Percentiles rank a stretch among this genome's conserved stretches.
Evolutionary conservation across 768 basidiomycete genomes (phyloP).

Genomic region (Artomyces pyxidatus): DNA sequence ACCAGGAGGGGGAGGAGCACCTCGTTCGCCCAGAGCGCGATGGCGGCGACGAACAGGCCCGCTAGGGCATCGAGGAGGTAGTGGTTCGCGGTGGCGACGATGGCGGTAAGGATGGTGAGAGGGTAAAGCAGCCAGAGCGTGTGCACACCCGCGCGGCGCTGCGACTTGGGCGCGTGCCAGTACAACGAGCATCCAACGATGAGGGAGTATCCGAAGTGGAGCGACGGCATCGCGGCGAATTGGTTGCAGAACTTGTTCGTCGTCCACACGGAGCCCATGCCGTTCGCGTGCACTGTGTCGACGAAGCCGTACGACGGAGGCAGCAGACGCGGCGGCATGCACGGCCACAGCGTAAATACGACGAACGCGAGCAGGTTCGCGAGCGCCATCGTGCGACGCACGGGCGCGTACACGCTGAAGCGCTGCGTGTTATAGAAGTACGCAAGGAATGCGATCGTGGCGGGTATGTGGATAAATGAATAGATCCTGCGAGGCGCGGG

Average conservation of each 20-base stretch:
- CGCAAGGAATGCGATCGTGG: slow-evolving; percentile 6
- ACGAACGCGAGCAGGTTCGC: slow-evolving; percentile 8
- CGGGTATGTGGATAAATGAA: slow-evolving; percentile 10
- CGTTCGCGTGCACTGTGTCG: slow-evolving; percentile 8
- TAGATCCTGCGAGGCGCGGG: slow-evolving; percentile 5
- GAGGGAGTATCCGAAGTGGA: slow-evolving; percentile 10
- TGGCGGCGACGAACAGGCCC: slow-evolving; percentile 1
- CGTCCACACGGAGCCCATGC: slow-evolving; percentile 9
- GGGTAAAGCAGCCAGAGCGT: slow-evolving; percentile 7
- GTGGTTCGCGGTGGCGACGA: slow-evolving; percentile 11
- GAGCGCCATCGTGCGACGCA: slow-evolving; percentile 9
- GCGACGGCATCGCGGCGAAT: slow-evolving; percentile 10
- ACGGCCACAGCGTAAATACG: slow-evolving; percentile 10
- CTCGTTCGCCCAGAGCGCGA: slow-evolving; percentile 4
- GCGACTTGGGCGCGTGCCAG: neutral
- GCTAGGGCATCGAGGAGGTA: slow-evolving; percentile 9
- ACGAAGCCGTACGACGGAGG: slow-evolving; percentile 7
- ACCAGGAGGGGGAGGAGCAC: slow-evolving; percentile 3
- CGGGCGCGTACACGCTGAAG: slow-evolving; percentile 1
- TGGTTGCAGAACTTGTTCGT: slow-evolving; percentile 11
- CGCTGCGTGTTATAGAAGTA: slow-evolving; percentile 4
- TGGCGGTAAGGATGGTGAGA: slow-evolving; percentile 5
- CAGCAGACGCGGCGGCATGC: slow-evolving; percentile 11
- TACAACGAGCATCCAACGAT: slow-evolving; percentile 9
- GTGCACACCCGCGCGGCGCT: neutral